Base-by-base conservation (phyloP, 2,329 filamentous ascomycete genomes). In the Malbranchea zuffiana region DNA sequence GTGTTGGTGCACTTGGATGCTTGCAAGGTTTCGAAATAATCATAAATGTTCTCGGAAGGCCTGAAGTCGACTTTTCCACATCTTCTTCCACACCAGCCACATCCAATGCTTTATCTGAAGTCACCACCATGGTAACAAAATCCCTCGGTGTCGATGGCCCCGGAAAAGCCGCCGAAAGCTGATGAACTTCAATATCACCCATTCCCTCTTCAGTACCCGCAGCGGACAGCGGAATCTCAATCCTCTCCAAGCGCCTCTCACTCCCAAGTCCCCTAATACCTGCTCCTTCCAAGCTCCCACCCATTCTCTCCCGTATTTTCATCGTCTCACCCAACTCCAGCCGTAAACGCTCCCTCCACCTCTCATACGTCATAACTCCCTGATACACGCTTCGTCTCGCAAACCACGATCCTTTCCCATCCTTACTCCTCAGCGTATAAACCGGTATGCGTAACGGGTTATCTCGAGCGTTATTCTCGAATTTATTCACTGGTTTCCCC, bases 381-480 rank as follows among this genome's bases (percentile, higher is more conserved):
- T 82, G 76, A 51, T 95, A 86, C 13, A 93, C 68, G 54, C 85
- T 93, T 32, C 81, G 69, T 38, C 88, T 68, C 16, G 84, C 84
- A 59, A 95, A 96, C 88, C 88, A 96, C 5, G 82, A 71, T 2
- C 87, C 88, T 46, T 79, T 79, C 24, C 84, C 78, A 57, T 96
- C 88, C 49, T 82, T 80, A 2, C 80, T 75, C 0, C 70, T 64
- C 42, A 90, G 69, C 57, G 92, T 93, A 63, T 82, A 94, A 16
- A 95, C 76, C 38, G 68, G 71, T 44, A 95, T 78, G 0, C 71
- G 76, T 6, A 84, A 66, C 0, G 84, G 82, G 51, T 92, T 90
- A 13, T 87, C 79, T 47, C 71, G 77, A 3, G 72, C 60, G n/a
- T n/a, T n/a, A 27, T 71, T 75, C 38, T 84, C 61, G 32, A 57